Evolutionary conservation across 1,139 yeast species (phyloP), one percentile per base, ranked within the genome.

Genomic region (Suhomyces coccinellae): DNA sequence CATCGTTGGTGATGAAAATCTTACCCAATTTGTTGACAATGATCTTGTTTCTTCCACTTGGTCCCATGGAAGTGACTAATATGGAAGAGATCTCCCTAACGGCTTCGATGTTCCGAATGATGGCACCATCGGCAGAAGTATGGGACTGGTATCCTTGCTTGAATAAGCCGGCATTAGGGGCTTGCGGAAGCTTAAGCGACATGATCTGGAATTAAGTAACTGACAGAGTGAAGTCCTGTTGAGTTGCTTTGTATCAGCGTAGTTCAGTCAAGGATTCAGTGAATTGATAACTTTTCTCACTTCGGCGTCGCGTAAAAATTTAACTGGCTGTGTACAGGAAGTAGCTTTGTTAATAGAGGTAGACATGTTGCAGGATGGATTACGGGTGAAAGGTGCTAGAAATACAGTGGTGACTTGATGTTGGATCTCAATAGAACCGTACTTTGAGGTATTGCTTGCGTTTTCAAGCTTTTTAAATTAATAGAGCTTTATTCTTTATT

Each of bases 41-140:
- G 64, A 95, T 90, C 77, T 93, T 93, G 68, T 91, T 93, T 60
- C 97, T 80, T 42, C 99, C 99, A 67, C 95, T 87, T 49, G 99
- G 99, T 6, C 99, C 99, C 76, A 93, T 87, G 9, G 97, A 89
- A 4, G 98, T 90, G 51, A 91, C 79, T 52, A 95, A 87, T 81
- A 93, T 90, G 45, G 85, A 81, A 48, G 96, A 82, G 66, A 95
- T 87, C 66, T 93, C 98, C 59, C 96, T 81, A 45, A 95, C 93
- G 2, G 99, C 99, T 57, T 87, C 88, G 55, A 93, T 89, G 63
- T 95, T 93, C 62, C 97, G 81, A 56, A 81, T 79, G 48, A 93
- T 89, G 36, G 97, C 98, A 44, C 99, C 99, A 69, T 95, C 99
- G 28, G 90, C 91, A 62, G 85, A 85, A 43, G 87, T 78, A 59